Conservation (phyloP, 1,284 basidiomycete genomes). For the Marasmius sp. region DNA sequence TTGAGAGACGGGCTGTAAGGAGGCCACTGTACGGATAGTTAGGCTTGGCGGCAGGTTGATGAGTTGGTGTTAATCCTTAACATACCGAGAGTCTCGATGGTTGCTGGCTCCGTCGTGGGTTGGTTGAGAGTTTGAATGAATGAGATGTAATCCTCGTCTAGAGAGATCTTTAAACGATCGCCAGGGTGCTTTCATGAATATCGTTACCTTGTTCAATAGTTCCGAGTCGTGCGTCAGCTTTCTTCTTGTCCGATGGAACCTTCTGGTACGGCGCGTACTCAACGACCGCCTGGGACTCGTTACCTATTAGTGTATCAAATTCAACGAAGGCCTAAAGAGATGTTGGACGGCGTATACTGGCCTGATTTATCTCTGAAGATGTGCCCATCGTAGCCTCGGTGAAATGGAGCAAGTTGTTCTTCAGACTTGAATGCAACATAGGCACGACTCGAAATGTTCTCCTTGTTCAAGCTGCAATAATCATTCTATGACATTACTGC, state of each 20-base stretch:
- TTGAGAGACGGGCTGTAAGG: slow-evolving; percentile 51
- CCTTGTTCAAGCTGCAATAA: slow-evolving; percentile 64
- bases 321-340: not conserved
- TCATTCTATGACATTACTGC: not conserved
- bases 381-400: slow-evolving; percentile 89
- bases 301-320: slow-evolving; percentile 50
- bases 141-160: slow-evolving; percentile 81
- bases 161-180: not conserved
- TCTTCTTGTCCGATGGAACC: slow-evolving; percentile 72
- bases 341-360: slow-evolving; percentile 31
- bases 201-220: slow-evolving; percentile 75
- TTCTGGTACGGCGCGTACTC: slow-evolving; percentile 96
- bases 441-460: slow-evolving; percentile 83
- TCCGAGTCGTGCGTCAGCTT: slow-evolving; percentile 65
- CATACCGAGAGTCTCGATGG: slow-evolving; percentile 67
- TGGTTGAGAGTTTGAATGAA: slow-evolving; percentile 71
- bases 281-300: slow-evolving; percentile 85
- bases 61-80: slow-evolving; percentile 9
- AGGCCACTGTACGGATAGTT: slow-evolving; percentile 45
- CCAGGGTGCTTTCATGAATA: not conserved
- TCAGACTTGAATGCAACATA: slow-evolving; percentile 88
- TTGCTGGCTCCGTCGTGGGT: slow-evolving; percentile 48
- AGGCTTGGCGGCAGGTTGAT: not conserved
- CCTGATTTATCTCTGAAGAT: slow-evolving; percentile 90
- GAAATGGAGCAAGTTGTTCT: slow-evolving; percentile 74